These are phyloP conservation scores for Euphorbia peplus DNA, from an alignment of 345 rosid genomes.

Conservation along the genomic window DNA sequence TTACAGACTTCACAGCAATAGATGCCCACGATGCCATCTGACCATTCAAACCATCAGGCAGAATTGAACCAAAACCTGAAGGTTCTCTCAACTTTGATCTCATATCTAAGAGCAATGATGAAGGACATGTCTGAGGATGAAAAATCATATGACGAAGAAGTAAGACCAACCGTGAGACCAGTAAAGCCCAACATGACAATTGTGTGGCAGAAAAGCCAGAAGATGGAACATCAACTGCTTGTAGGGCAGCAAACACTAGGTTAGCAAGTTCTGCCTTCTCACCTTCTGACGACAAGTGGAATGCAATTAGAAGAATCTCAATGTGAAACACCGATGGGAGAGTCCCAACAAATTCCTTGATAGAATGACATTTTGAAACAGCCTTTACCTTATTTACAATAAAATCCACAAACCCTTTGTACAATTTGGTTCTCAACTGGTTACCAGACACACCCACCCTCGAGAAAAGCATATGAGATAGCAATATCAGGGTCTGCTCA, in stretches of 20 bases:
- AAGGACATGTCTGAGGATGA: slow-evolving; percentile 64
- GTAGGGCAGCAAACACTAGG: slow-evolving; percentile 49
- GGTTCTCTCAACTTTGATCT: slow-evolving; percentile 77
- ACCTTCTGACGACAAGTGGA: slow-evolving; percentile 72
- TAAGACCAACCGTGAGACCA: slow-evolving; percentile 80
- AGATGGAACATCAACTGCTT: slow-evolving; percentile 41
- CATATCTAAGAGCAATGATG: slow-evolving; percentile 62
- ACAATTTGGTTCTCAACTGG: slow-evolving; percentile 62
- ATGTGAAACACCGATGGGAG: slow-evolving; percentile 88
- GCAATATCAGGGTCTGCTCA: slow-evolving; percentile 67
- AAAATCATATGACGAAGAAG: slow-evolving; percentile 78
- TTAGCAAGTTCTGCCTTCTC: slow-evolving; percentile 65
- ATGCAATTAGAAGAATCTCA: slow-evolving; percentile 89
- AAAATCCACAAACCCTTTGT: slow-evolving; percentile 51
- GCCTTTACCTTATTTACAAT: slow-evolving; percentile 50
- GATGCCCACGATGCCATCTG: slow-evolving; percentile 70
- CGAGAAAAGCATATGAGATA: slow-evolving; percentile 66
- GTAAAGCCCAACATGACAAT: slow-evolving; percentile 81
- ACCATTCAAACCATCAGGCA: slow-evolving; percentile 39
- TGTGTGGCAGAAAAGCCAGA: slow-evolving; percentile 37
- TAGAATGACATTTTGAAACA: slow-evolving; percentile 46
- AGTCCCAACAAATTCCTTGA: slow-evolving; percentile 57
- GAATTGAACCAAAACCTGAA: slow-evolving; percentile 40
- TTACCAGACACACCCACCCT: slow-evolving; percentile 60
- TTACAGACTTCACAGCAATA: slow-evolving; percentile 44